Evolutionary conservation across 495 filamentous ascomycete species (phyloP), one percentile per base, ranked within the genome.

Genomic region (Aspergillus nanangensis): DNA sequence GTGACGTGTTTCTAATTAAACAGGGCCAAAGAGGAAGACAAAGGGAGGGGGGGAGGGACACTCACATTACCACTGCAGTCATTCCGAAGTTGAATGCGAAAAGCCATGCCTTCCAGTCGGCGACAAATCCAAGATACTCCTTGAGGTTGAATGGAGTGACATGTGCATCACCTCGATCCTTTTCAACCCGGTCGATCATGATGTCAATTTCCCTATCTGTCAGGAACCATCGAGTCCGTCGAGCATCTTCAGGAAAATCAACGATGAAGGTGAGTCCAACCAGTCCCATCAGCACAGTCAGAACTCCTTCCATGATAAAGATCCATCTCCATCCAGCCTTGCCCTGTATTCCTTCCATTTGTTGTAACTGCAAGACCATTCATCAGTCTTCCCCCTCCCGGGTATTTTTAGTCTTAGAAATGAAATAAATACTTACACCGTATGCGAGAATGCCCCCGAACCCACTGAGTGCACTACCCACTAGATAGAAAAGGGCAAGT

Each of bases 381-480:
- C n/a, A n/a, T n/a, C n/a, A n/a, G n/a, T n/a, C n/a, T n/a, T n/a
- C n/a, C n/a, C n/a, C n/a, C n/a, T n/a, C n/a, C n/a, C n/a, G n/a
- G n/a, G n/a, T n/a, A n/a, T n/a, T n/a, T n/a, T n/a, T n/a, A n/a
- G n/a, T n/a, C n/a, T n/a, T n/a, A n/a, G n/a, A n/a, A n/a, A n/a
- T n/a, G n/a, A n/a, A n/a, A n/a, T n/a, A n/a, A 29, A 29, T 29
- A 61, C 74, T 72, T 32, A 82, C 58, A 5, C 77, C 80, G 37
- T 74, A 82, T n/a, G 80, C 76, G 18, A 83, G 52, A 38, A 84
- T 77, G 44, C 80, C 78, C 0, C 67, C 62, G 57, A 80, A 78
- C 21, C 71, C 67, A 10, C 78, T 77, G 3, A 79, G 55, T 10
- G 74, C 72, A 35, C 80, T 64, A 10, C 82, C 62, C 1, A 59